These are phyloP conservation scores for Logfia minima DNA, from an alignment of 129 eudicot species.

Conservation along the genomic window DNA sequence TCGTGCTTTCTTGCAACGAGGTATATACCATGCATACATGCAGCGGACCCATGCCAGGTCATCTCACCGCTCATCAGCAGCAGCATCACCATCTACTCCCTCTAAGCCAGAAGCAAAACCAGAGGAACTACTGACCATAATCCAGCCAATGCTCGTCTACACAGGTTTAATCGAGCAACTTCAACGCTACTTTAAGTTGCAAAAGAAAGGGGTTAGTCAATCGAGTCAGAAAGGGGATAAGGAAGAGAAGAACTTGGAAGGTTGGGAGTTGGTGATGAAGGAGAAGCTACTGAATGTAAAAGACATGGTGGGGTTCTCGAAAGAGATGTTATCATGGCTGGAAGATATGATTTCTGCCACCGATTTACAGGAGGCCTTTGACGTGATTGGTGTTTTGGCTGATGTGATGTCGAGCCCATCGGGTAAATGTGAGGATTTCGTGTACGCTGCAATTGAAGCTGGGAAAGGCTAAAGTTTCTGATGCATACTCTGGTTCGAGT, in stretches of 20 bases:
- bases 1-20: conserved; percentile 78
- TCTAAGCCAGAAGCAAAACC: conserved; percentile 31
- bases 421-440: conserved; percentile 78
- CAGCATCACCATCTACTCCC: conserved; percentile 32
- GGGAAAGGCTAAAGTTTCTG: conserved; percentile 55
- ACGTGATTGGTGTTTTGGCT: conserved; percentile 68
- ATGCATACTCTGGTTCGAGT: background rate
- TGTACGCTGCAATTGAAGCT: conserved; percentile 72
- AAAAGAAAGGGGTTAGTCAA: conserved; percentile 34
- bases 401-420: conserved; percentile 68
- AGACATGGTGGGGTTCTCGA: conserved; percentile 81
- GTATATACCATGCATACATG: conserved; percentile 94
- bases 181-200: conserved; percentile 76
- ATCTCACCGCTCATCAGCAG: conserved; percentile 42
- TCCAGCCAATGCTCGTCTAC: conserved; percentile 93
- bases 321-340: conserved; percentile 85
- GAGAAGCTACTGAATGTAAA: conserved; percentile 74
- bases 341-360: conserved; percentile 66
- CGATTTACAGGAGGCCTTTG: conserved; percentile 89
- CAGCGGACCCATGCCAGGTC: conserved; percentile 71
- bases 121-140: conserved; percentile 49
- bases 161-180: conserved; percentile 93
- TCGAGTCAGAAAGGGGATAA: conserved; percentile 34
- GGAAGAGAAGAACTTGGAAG: conserved; percentile 54
- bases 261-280: conserved; percentile 87